Conservation (phyloP, 306 rosid genomes). For the Cicer arietinum region DNA sequence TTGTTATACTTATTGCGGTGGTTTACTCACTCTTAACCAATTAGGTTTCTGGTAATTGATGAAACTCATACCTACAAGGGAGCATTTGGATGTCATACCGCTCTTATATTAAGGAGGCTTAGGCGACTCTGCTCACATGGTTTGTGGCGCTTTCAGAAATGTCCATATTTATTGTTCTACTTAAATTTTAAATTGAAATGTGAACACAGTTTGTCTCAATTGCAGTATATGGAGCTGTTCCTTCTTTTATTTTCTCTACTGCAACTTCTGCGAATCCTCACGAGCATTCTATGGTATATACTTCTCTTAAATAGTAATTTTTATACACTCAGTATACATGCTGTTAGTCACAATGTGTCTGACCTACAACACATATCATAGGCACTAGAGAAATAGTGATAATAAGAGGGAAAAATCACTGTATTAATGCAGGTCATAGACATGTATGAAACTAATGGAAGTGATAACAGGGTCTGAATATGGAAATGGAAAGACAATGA, state of each 20-base stretch:
- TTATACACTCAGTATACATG: slow-evolving; percentile 6
- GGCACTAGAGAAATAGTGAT: background rate
- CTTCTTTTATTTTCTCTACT: slow-evolving; percentile 86
- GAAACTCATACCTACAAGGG: slow-evolving; percentile 96
- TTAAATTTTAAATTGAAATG: slow-evolving; percentile 39
- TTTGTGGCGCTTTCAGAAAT: slow-evolving; percentile 46
- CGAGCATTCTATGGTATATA: slow-evolving; percentile 86
- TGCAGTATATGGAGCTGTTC: slow-evolving; percentile 94
- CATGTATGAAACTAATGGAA: background rate
- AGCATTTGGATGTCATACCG: slow-evolving; percentile 96
- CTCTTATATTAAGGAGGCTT: slow-evolving; percentile 82
- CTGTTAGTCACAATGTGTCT: slow-evolving; percentile 15
- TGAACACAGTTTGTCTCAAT: slow-evolving; percentile 41
- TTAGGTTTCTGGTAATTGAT: slow-evolving; percentile 85
- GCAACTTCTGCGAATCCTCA: slow-evolving; percentile 94
- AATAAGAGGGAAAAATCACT: background rate
- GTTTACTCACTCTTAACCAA: slow-evolving; percentile 41
- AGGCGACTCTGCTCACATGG: slow-evolving; percentile 83
- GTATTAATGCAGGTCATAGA: background rate
- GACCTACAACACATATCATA: background rate
- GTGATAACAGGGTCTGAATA: slow-evolving; percentile 2
- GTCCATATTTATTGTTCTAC: slow-evolving; percentile 26
- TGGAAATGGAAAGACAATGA: background rate
- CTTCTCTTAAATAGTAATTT: slow-evolving; percentile 31
- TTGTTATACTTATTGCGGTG: slow-evolving; percentile 8